Evolutionary conservation across 495 filamentous ascomycete species (phyloP), one percentile per base, ranked within the genome.

Genomic region (Baudoinia panamericana): DNA sequence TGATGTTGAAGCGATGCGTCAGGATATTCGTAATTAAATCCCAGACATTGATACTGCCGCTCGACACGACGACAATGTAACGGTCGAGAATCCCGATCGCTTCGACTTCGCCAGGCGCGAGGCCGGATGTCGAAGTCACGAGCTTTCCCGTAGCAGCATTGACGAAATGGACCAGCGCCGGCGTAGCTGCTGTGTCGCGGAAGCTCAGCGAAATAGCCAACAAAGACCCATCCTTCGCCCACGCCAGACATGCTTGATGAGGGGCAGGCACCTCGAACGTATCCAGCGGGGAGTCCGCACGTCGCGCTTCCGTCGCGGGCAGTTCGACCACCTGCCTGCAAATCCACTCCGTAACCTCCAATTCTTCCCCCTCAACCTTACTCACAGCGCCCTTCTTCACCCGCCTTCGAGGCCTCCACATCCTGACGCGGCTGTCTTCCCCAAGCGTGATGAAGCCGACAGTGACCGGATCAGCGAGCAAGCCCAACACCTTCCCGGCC

Each of bases 211-310:
- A 39, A 4, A 50, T 77, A 22, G 84, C 90, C 20, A 96, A 66
- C 2, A 83, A 69, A 3, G 92, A 95, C 1, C 84, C 86, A 58
- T 97, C 90, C 39, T 80, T 70, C 1, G 88, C 92, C 57, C 82
- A 93, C 13, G 75, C 64, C 30, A 93, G 56, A 31, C 66, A 61
- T 16, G 69, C 75, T 45, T 18, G 44, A 13, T 54, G 29, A 18
- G 12, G 63, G 35, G 39, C 50, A 3, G 29, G 9, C 31, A 17
- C 22, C 33, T n/a, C 20, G 27, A 17, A 22, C 31, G 37, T 33
- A 13, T 49, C 34, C 16, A 59, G 43, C 6, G 47, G 30, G 4
- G 65, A 61, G 26, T 66, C 56, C 11, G 58, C 37, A 33, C 63
- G 56, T n/a, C n/a, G n/a, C 18, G 61, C 59, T 16, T 61, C 59